These are phyloP conservation scores for Erodium trifolium DNA, from an alignment of 441 rosid species.

Conservation along the genomic window DNA sequence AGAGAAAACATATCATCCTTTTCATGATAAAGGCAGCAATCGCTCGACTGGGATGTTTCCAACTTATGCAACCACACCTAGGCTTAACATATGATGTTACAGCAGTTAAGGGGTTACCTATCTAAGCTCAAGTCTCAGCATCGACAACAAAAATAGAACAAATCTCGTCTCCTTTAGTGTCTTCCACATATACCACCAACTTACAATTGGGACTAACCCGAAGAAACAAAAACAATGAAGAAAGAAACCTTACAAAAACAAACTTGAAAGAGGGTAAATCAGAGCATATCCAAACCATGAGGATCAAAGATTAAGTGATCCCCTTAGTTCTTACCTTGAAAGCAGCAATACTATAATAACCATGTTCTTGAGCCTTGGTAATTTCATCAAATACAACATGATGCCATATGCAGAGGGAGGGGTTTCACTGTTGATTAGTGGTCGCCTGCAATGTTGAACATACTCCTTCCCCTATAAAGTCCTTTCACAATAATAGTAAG, in stretches of 20 bases:
- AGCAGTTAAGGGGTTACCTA: conserved; percentile 48
- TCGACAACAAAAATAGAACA: conserved; percentile 54
- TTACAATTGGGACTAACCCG: conserved; percentile 71
- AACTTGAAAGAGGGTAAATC: background rate
- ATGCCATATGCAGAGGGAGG: conserved; percentile 64
- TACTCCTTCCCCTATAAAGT: conserved; percentile 79
- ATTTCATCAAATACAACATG: conserved; percentile 86
- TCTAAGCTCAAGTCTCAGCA: conserved; percentile 40
- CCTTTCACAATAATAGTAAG: conserved; percentile 60
- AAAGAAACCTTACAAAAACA: background rate
- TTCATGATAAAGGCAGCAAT: conserved; percentile 73
- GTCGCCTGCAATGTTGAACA: conserved; percentile 60
- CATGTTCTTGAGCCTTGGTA: conserved; percentile 46
- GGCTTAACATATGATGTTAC: conserved; percentile 35
- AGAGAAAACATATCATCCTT: conserved; percentile 77
- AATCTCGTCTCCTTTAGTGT: conserved; percentile 74
- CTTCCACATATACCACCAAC: conserved; percentile 80
- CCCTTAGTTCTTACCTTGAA: conserved; percentile 40
- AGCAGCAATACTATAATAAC: conserved; percentile 50
- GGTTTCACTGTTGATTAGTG: conserved; percentile 28
- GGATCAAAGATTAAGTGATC: background rate
- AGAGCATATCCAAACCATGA: background rate
- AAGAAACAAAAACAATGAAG: conserved; percentile 8
- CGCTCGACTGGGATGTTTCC: conserved; percentile 62
- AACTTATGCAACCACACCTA: conserved; percentile 87